Evolutionary conservation across 164 flowering plant species (phyloP).

Genomic region (Tinospora cordifolia): DNA sequence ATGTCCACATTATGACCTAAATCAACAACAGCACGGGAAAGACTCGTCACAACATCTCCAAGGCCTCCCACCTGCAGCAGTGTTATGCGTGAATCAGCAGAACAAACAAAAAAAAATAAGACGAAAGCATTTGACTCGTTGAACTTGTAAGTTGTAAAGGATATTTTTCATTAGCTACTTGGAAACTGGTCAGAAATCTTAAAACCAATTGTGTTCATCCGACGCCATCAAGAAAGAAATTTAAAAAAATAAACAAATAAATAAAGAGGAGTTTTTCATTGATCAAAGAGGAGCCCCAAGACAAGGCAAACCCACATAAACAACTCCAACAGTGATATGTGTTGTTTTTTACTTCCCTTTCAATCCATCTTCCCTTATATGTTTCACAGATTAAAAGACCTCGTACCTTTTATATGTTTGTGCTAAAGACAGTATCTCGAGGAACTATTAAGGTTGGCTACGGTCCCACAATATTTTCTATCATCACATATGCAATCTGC

Average conservation of each 20-base stretch:
- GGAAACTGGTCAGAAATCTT: too few relatives aligned
- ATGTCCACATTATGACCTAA: constrained; percentile 85
- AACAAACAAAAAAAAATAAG: neutral
- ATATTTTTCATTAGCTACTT: neutral
- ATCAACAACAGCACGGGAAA: constrained; percentile 95
- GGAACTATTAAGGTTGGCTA: neutral
- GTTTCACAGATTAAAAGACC: neutral
- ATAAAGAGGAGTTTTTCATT: neutral
- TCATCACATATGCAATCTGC: neutral
- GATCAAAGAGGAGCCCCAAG: neutral
- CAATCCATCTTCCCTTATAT: neutral
- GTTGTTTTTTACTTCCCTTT: neutral
- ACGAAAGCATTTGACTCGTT: neutral
- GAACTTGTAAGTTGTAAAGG: neutral
- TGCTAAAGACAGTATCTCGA: neutral
- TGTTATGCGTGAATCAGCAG: constrained; percentile 9
- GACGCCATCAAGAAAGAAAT: too few relatives aligned
- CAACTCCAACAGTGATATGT: neutral
- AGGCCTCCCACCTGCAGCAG: constrained; percentile 90
- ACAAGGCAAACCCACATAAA: neutral
- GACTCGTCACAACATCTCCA: constrained; percentile 97
- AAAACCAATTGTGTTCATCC: too few relatives aligned
- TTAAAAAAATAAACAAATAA: too few relatives aligned
- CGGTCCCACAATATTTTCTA: neutral
- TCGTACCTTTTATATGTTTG: neutral